Base-by-base conservation (phyloP, 306 rosid genomes). In the Ormosia emarginata region DNA sequence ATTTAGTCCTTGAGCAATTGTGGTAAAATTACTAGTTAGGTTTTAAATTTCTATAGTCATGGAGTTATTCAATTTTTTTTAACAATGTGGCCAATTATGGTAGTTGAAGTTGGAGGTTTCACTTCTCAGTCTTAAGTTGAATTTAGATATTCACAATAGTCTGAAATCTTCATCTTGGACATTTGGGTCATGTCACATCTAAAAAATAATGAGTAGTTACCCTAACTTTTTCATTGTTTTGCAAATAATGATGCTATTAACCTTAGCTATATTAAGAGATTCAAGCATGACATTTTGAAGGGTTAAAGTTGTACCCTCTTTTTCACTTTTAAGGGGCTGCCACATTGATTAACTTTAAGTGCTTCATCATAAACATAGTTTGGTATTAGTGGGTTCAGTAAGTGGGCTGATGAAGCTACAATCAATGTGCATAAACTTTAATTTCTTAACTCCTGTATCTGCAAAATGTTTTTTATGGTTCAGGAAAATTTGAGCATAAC, bases 401-500 rank as follows among this genome's bases (percentile, higher is more conserved):
- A 50, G 66, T 47, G 37, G 65, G 71, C 72, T 50, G 71, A 55
- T 36, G 81, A 79, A 69, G 39, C 71, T 79, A 44, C 18, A 66
- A 13, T 78, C 59, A 46, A 34, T 40, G 70, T 17, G 77, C 14
- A 24, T 56, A 50, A 71, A 56, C 69, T 12, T 79, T 37, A 43
- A 4, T 58, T 33, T 83, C 47, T 73, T 65, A 40, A 82, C 69
- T 58, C 59, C 44, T 5, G 73, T 55, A 44, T 77, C 8, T 39
- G 84, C 46, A 30, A 74, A 65, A 67, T 75, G 74, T 58, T 44
- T 82, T 76, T 39, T 41, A 79, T 85, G 78, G 80, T 81, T 84
- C 90, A 88, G 88, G 90, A 85, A 17, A 79, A 56, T 17, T 82
- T 76, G 88, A 77, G 80, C 77, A 77, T 74, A 68, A 71, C 52